Conservation (phyloP, 345 rosid species). For the Linum usitatissimum region DNA sequence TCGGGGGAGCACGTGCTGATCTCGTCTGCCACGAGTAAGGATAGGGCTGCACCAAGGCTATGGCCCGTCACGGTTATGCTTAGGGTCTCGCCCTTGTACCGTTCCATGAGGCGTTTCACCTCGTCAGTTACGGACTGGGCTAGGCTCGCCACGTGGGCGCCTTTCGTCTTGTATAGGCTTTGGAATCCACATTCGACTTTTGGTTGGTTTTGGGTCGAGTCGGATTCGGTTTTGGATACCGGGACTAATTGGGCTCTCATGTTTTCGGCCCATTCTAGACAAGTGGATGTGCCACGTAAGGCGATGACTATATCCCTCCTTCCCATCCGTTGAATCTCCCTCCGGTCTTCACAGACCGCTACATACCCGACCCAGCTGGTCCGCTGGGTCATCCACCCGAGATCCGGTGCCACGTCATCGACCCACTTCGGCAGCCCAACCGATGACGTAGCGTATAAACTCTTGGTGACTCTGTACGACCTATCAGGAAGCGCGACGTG, state of each 20-base stretch:
- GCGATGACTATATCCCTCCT: slow-evolving; percentile 89
- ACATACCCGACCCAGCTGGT: slow-evolving; percentile 94
- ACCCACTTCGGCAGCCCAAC: slow-evolving; percentile 80
- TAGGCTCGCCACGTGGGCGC: slow-evolving; percentile 20
- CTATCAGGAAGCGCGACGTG: slow-evolving; percentile 58
- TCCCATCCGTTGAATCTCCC: slow-evolving; percentile 89
- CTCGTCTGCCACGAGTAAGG: slow-evolving; percentile 16
- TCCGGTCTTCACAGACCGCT: slow-evolving; percentile 70
- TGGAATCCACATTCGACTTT: slow-evolving; percentile 22
- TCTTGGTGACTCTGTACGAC: slow-evolving; percentile 62
- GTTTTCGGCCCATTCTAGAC: slow-evolving; percentile 95
- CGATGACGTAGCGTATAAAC: slow-evolving; percentile 82
- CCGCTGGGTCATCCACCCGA: slow-evolving; percentile 88
- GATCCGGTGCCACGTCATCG: slow-evolving; percentile 70
- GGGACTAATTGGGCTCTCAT: slow-evolving; percentile 36
- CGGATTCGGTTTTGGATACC: background rate
- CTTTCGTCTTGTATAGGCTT: slow-evolving; percentile 20
- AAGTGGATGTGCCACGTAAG: slow-evolving; percentile 86
- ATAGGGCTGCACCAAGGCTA: slow-evolving; percentile 25
- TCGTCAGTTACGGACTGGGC: slow-evolving; percentile 15
- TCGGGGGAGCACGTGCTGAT: slow-evolving; percentile 7
- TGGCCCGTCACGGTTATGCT: slow-evolving; percentile 28
- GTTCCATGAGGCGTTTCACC: slow-evolving; percentile 17
- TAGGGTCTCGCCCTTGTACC: slow-evolving; percentile 18
- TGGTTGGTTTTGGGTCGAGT: slow-evolving; percentile 6